Base-by-base conservation (phyloP, 2,329 filamentous ascomycete genomes). In the Aspergillus japonicus region DNA sequence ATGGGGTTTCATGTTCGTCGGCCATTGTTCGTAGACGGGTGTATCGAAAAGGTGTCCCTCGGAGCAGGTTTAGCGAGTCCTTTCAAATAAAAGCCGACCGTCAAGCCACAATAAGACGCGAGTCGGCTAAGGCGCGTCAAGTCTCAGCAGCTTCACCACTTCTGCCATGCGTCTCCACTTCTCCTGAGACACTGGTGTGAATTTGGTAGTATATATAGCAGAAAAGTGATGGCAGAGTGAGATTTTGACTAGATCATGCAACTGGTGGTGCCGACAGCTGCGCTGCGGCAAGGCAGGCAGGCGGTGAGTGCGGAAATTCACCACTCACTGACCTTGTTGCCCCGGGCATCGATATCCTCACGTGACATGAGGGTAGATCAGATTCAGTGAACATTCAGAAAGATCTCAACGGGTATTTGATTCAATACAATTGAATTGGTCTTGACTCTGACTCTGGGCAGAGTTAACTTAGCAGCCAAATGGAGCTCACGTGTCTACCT, bases 1-100 rank as follows among this genome's bases (percentile, higher is more conserved):
- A 68, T n/a, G 69, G 54, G 24, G 24, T 59, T 42, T 58, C 57
- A 39, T 64, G 68, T 33, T 72, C 68, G 19, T 72, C 66, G 47
- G 68, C 66, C 65, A 73, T 64, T 6, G 8, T 56, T 47, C 44
- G 53, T 48, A 31, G 24, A 21, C 42, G 16, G 2, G 21, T n/a
- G n/a, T 23, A 29, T 8, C 14, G 16, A 3, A 21, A 55, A 47
- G 47, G 26, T 23, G 11, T 11, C 5, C 42, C 39, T 24, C 16
- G 16, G 11, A 26, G 16, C 19, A 6, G 24, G 24, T 12, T 23
- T 35, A 14, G 33, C 47, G 12, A 31, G 1, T 16, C 8, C 16
- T 33, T 47, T 48, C 21, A 23, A 23, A 3, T 31, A 29, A 26
- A 55, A 48, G 53, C 53, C 53, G 53, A 55, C 53, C 53, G 53